Percentiles rank a stretch among this genome's conserved stretches.
Evolutionary conservation across 148 eudicot species (phyloP).

Genomic region (Fagopyrum homotropicum): DNA sequence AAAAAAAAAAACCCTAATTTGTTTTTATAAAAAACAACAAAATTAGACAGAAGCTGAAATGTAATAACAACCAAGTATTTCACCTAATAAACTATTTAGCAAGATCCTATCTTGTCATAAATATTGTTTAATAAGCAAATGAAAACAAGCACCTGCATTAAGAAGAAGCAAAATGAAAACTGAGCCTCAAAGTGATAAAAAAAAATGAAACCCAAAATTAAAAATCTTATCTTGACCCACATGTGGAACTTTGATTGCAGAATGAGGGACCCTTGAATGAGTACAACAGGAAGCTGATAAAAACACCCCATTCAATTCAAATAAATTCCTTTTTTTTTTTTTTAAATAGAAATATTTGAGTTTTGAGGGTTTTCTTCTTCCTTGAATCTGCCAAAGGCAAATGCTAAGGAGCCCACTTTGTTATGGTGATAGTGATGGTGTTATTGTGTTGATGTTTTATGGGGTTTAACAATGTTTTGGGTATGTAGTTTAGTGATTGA

Average conservation of each 20-base stretch:
- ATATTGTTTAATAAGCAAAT: not conserved
- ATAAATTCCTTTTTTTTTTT: not conserved
- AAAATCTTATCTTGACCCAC: slow-evolving; percentile 7
- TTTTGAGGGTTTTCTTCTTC: not conserved
- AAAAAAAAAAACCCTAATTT: not conserved
- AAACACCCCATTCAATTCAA: slow-evolving; percentile 9
- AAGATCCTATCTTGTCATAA: not conserved
- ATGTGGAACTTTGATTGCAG: slow-evolving; percentile 3
- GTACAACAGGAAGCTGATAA: slow-evolving; percentile 1
- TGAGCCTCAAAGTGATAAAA: not conserved
- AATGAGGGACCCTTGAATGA: slow-evolving; percentile 4
- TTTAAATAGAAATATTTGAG: not conserved
- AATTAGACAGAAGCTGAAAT: not conserved
- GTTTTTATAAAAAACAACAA: not conserved
- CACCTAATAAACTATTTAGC: not conserved
- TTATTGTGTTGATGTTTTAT: slow-evolving; percentile 3
- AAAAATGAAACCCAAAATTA: not conserved
- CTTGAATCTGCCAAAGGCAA: slow-evolving; percentile 3
- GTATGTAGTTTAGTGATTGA: too few relatives aligned
- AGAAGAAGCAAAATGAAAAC: not conserved
- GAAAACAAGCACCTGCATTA: not conserved
- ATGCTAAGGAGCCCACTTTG: slow-evolving; percentile 2
- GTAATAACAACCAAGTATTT: not conserved
- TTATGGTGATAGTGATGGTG: slow-evolving; percentile 11
- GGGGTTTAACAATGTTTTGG: not conserved